These are phyloP conservation scores for Porphyra umbilicalis DNA, from an alignment of 31 red algal species.

Conservation along the genomic window DNA sequence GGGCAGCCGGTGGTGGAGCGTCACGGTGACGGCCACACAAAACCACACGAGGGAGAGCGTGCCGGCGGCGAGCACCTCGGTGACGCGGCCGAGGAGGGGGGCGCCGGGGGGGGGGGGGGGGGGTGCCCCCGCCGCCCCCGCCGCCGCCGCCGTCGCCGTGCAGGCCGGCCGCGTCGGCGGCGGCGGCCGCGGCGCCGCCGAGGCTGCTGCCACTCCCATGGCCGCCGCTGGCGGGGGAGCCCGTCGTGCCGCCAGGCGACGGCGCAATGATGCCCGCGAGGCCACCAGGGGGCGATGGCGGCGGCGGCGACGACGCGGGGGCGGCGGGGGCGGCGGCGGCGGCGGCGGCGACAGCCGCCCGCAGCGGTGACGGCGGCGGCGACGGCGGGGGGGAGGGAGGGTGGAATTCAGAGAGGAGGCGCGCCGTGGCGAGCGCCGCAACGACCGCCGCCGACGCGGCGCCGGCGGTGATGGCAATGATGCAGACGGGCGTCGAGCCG, in stretches of 20 bases:
- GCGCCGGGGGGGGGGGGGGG: not conserved
- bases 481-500: not conserved
- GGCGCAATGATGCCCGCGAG: not conserved
- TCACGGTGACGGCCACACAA: not conserved
- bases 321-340: not conserved
- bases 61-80: not conserved
- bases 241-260: not conserved
- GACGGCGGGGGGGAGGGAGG: not conserved
- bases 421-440: not conserved
- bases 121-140: not conserved
- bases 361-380: not conserved
- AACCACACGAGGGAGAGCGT: not conserved
- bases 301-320: not conserved
- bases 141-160: not conserved
- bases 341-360: not conserved
- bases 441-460: not conserved
- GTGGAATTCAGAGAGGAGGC: not conserved
- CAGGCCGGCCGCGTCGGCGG: not conserved
- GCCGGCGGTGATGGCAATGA: not conserved
- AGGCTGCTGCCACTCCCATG: not conserved
- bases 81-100: not conserved
- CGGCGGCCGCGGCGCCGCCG: not conserved
- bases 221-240: not conserved
- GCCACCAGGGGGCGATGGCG: not conserved
- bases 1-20: not conserved